Conservation (phyloP, 2,329 filamentous ascomycete species). For the Ophiostoma sp. region DNA sequence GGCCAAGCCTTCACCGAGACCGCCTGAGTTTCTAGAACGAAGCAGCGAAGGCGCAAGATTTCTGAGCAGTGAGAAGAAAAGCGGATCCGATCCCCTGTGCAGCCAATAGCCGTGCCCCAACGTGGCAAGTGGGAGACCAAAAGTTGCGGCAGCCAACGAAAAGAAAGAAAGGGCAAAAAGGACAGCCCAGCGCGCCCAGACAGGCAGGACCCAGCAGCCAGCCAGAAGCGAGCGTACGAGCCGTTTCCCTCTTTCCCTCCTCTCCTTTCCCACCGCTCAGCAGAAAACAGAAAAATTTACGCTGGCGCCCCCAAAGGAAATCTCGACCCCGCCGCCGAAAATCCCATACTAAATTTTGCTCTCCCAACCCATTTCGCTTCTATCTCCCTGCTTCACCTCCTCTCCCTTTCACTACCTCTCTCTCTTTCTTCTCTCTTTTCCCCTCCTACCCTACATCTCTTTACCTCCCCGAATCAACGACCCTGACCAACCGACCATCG, state of each 20-base stretch:
- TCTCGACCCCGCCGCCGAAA: conserved; percentile 32
- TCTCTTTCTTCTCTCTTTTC: conserved; percentile 24
- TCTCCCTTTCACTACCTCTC: conserved; percentile 30
- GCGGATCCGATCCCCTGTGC: not conserved
- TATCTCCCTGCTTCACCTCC: conserved; percentile 12
- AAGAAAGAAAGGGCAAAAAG: conserved; percentile 7
- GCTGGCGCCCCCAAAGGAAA: conserved; percentile 24
- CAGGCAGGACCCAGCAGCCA: not conserved
- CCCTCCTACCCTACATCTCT: conserved; percentile 25
- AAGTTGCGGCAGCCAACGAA: conserved; percentile 27
- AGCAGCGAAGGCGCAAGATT: conserved; percentile 11
- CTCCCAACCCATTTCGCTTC: conserved; percentile 25
- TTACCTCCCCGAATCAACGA: conserved; percentile 1
- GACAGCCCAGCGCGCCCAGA: not conserved
- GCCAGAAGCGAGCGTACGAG: not conserved
- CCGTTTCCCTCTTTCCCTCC: not conserved
- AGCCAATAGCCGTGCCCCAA: conserved; percentile 27
- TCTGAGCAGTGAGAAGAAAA: conserved; percentile 19
- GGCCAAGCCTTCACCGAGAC: conserved; percentile 14
- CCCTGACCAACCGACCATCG: not conserved
- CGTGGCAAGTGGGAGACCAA: conserved; percentile 18
- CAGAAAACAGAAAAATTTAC: conserved; percentile 32
- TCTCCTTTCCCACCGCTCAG: conserved; percentile 27
- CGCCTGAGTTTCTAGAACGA: conserved; percentile 23
- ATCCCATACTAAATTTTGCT: conserved; percentile 26